A percentile compares a stretch with the other conserved stretches of the same genome.
phyloP scores from a whole-genome alignment of 208 protist genomes.

The Crithidia expoeki region DNA sequence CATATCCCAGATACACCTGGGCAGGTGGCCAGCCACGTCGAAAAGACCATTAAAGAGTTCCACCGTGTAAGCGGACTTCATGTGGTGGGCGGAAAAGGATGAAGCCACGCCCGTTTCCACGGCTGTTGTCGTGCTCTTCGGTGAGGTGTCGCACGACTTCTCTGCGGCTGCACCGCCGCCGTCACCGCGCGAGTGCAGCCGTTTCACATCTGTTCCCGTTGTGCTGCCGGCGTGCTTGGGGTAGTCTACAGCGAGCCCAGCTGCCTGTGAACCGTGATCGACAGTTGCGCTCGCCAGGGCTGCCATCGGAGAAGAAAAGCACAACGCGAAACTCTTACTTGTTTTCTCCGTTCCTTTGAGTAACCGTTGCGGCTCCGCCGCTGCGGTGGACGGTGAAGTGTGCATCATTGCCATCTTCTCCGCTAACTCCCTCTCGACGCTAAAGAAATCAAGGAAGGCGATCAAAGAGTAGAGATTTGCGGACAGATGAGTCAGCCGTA shows the following conservation, averaged over 20 bases:
- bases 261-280: conserved; percentile 1
- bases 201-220: neutral
- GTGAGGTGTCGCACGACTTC: neutral
- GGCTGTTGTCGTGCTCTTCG: neutral
- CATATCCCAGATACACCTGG: conserved; percentile 21
- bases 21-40: conserved; percentile 3
- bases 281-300: neutral
- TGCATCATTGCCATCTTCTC: neutral
- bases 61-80: conserved; percentile 21
- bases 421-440: conserved; percentile 8
- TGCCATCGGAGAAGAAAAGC: neutral
- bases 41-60: conserved; percentile 30
- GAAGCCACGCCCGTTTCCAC: no score
- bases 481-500: conserved; percentile 14
- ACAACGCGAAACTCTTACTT: neutral
- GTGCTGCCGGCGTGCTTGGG: neutral
- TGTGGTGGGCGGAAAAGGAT: neutral
- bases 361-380: neutral
- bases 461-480: conserved; percentile 36
- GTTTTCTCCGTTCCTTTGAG: neutral
- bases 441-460: conserved; percentile 36
- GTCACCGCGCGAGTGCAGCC: neutral
- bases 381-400: neutral
- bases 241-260: neutral
- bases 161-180: no score